Evolutionary conservation across 2,329 filamentous ascomycete species (phyloP), one percentile per base, ranked within the genome.

Genomic region (Drechslerella dactyloides): DNA sequence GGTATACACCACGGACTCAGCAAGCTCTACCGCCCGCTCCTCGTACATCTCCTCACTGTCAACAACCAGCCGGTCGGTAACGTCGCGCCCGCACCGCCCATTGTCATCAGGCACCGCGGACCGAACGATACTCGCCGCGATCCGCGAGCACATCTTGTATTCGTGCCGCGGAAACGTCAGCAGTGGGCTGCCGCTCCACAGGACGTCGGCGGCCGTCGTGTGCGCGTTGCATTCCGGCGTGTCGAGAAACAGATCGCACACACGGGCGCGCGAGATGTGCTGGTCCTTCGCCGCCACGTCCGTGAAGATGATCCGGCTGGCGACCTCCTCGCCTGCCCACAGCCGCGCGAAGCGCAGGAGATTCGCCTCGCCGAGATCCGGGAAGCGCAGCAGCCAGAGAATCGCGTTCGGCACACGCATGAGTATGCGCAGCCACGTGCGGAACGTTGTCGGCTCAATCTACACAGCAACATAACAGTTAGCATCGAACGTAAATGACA

Each of bases 61-160:
- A 0, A 90, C 90, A 64, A 96, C 91, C 30, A 99, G 83, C 66
- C 64, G 75, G 46, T 97, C 91, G 17, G 81, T 79, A 0, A 89
- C 89, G 0, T 89, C 90, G 65, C 82, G 82, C 5, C 82, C 81
- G 1, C 93, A 92, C n/a, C 87, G 86, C 1, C 82, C 80, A 0
- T 82, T 84, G 24, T 70, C 59, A 75, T 87, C 89, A 0, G 94
- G 94, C 2, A 99, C 81, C 0, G 94, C 94, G 15, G 94, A 94
- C 74, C 87, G 90, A 30, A 99, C 84, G 64, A 99, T 97, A 10
- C 91, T 96, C 5, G 94, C 93, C 5, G 93, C 94, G 90, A 99
- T 99, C 60, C 94, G 90, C 48, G 91, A 96, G 80, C 94, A 99
- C 94, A 99, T 99, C 81, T 99, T 99, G 81, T 97, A 97, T 56